Base-by-base conservation (phyloP, 805 yeast genomes). In the Schwanniomyces vanrijiae region DNA sequence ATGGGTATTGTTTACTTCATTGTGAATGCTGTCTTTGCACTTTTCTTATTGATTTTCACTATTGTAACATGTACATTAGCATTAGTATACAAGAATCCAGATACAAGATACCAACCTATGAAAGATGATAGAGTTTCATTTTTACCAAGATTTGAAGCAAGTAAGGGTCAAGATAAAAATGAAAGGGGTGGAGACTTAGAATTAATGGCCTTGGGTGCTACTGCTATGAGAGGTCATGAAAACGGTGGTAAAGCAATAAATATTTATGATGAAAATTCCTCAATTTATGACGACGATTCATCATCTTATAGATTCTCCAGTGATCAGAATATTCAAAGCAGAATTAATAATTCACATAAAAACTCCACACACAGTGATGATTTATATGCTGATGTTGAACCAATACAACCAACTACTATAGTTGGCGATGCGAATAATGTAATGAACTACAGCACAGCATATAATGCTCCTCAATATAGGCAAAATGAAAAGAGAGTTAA, bases 121-220 rank as follows among this genome's bases (percentile, higher is more conserved):
- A 87, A 86, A 58, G 99, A 94, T 66, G 99, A 94, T 63, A 82
- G 99, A 64, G 94, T 88, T 43, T 88, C 97, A n/a, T 94, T 94
- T 65, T 88, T 94, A 61, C 91, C 91, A 52, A 77, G 84, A 58
- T 74, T 76, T 46, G 83, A 73, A 46, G 66, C 66, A 35, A 58
- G 60, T 13, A 60, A 59, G 31, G 21, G 37, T 3, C 46, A 37
- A 28, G 58, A 54, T 11, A 51, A 41, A 19, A 53, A 54, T 42
- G 56, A 52, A n/a, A 56, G 55, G 7, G 56, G 65, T 51, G 76
- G 69, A 24, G 84, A 77, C 50, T 71, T 83, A 50, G 92, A 86
- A 66, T 75, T 86, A 53, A 82, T 82, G 61, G 92, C 88, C 1
- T 74, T 86, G 44, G 91, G 90, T 26, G 86, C 85, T 2, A 76